Percentiles rank a stretch among this genome's conserved stretches.
These are phyloP conservation scores for Sporothrix curviconia DNA, from an alignment of 2,329 filamentous ascomycete genomes.

Conservation along the genomic window DNA sequence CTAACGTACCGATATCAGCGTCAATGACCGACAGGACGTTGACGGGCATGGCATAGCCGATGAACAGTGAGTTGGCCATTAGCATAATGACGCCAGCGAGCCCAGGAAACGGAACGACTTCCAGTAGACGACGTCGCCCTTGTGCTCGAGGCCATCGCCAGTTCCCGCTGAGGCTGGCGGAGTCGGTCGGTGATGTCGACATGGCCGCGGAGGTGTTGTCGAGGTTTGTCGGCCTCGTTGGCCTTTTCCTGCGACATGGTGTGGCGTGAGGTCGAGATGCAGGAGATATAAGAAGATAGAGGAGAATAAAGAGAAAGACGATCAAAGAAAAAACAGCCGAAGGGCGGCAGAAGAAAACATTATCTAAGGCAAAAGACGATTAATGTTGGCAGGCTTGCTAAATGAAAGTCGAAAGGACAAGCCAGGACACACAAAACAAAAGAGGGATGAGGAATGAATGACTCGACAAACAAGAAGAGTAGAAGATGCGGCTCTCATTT, in stretches of 20 bases:
- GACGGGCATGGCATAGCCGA: constrained; percentile 8
- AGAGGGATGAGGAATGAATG: too few relatives aligned
- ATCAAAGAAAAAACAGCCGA: background rate
- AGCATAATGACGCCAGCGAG: constrained; percentile 2
- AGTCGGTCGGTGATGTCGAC: background rate
- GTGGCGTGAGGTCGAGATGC: background rate
- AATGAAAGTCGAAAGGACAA: too few relatives aligned
- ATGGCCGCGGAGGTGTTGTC: background rate
- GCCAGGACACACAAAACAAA: too few relatives aligned
- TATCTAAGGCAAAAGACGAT: background rate
- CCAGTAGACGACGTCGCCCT: constrained; percentile 4
- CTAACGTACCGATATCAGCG: constrained; percentile 12
- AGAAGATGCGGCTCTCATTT: too few relatives aligned
- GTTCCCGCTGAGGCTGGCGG: background rate
- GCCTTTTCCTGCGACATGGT: constrained; percentile 3
- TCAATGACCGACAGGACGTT: constrained; percentile 9
- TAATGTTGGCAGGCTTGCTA: too few relatives aligned
- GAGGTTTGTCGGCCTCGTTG: background rate
- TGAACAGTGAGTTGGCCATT: constrained; percentile 10
- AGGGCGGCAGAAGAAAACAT: background rate
- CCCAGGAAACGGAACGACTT: constrained; percentile 8
- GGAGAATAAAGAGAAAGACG: background rate
- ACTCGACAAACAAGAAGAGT: too few relatives aligned
- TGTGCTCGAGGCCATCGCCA: background rate
- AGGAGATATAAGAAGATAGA: background rate